Base-by-base conservation (phyloP, 768 basidiomycete genomes). In the Inosperma sp. region DNA sequence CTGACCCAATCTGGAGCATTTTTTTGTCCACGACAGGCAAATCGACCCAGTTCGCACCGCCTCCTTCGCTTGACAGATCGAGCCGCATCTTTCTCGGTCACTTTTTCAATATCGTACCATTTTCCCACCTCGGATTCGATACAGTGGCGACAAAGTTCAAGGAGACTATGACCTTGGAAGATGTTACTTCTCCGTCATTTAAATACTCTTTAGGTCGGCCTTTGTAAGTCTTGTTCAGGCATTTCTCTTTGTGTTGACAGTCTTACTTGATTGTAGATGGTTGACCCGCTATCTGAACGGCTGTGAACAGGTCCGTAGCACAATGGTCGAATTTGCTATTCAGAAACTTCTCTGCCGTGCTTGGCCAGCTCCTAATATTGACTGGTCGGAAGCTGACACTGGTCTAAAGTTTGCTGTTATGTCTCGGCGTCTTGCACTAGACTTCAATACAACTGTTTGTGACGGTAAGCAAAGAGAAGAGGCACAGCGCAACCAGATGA, bases 1-100 rank as follows among this genome's bases (percentile, higher is more conserved):
- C n/a, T 22, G 14, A 14, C 44, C 44, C 44, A 29, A 46, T 46
- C 30, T 46, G 44, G 44, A 46, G 31, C 44, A 4, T 46, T 27
- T 46, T 46, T 22, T 33, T 46, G 30, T 46, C 44, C 21, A 46
- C 31, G 21, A 31, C 30, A 33, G 44, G 13, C 1, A 46, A 31
- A 21, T 46, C 31, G 17, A 22, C 14, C 14, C 19, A 22, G 14
- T 46, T 46, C 21, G 44, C 21, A 10, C 30, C 44, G n/a, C 42
- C 27, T 29, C 44, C 44, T 8, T 10, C 14, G 30, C 31, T 22
- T n/a, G 21, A 19, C 5, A 14, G 13, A 7, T 21, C 21, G 21
- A 19, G 19, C 5, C 21, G 31, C 12, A 23, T 44, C 31, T 21
- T 29, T 30, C 13, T 10, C 10, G 42, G 27, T 23, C 5, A 2